phyloP scores from a whole-genome alignment of 495 filamentous ascomycete species.

The Neurospora sublineolata region DNA sequence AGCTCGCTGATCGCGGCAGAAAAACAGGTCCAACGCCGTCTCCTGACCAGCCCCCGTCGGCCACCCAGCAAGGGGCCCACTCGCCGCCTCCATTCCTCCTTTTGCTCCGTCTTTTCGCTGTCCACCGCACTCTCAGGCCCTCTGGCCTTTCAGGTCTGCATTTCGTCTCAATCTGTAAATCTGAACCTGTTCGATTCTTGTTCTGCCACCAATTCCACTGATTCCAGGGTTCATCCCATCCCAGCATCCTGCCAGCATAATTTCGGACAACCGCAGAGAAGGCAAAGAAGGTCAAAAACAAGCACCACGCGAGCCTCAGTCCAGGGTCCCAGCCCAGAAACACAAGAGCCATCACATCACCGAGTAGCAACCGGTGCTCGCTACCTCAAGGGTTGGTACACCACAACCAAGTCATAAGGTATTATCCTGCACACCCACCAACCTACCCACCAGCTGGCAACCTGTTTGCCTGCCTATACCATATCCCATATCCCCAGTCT shows the following conservation, averaged over 20 bases:
- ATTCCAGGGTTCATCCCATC: background rate
- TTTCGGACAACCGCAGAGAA: background rate
- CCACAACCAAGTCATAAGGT: background rate
- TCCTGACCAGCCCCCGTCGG: constrained; percentile 13
- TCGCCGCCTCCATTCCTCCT: constrained; percentile 1
- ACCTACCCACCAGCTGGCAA: background rate
- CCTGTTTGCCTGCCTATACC: background rate
- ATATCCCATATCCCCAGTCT: background rate
- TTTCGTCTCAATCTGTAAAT: background rate
- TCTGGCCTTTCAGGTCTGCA: background rate
- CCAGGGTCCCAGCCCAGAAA: background rate
- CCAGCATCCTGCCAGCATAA: background rate
- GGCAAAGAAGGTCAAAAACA: background rate
- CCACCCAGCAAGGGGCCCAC: constrained; percentile 2
- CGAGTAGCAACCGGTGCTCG: background rate
- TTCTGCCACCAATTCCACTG: background rate
- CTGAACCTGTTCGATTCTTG: constrained; percentile 2
- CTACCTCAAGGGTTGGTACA: background rate
- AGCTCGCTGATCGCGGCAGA: constrained; percentile 24
- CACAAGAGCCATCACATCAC: background rate
- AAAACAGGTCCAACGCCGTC: constrained; percentile 16
- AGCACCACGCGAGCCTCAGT: background rate
- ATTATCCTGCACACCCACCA: background rate
- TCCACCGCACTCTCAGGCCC: background rate
- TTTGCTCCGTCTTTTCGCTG: background rate